Evolutionary conservation across 148 eudicot species (phyloP), one percentile per base, ranked within the genome.

Genomic region (Rhododendron molle): DNA sequence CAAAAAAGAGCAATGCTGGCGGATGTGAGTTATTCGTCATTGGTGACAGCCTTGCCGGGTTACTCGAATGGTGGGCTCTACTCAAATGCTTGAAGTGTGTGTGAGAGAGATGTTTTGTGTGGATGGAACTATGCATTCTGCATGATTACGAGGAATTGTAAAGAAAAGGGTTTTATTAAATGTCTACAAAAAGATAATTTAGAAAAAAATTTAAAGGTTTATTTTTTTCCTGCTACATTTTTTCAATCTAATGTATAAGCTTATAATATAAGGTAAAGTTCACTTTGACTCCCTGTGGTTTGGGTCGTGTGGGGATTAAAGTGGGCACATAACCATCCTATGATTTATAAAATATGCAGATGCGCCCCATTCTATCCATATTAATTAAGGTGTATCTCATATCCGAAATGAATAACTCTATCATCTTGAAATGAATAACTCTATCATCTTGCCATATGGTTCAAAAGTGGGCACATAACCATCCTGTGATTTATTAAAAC

Each of bases 1-100:
- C 94, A 90, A 0, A 88, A 88, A 76, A 92, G 92, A 1, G 80
- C 89, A 71, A 69, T 71, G 54, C 49, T 71, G 89, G 69, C 91
- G 0, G 89, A 88, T 60, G 89, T 87, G 76, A 89, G 88, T 52
- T 89, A 87, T 71, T 83, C 62, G 8, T 71, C 65, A 2, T 16
- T 71, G 78, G 79, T 50, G 65, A 83, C 26, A 73, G 14, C 18
- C 58, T 83, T 71, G 58, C 58, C 62, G 7, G 78, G 14, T 12
- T 3, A 20, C 47, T 54, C 83, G 23, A 23, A 32, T 32, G 83
- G 43, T 80, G 83, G 36, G 84, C 20, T 46, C 44, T 83, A 47
- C 43, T 32, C 78, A 44, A 44, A 69, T 83, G 77, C 56, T 67
- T 65, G 30, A 65, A 52, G 36, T n/a, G 65, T 16, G 72, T 62